Evolutionary conservation across 1,139 yeast species (phyloP), one percentile per base, ranked within the genome.

Genomic region (Blastobotrys serpentis): DNA sequence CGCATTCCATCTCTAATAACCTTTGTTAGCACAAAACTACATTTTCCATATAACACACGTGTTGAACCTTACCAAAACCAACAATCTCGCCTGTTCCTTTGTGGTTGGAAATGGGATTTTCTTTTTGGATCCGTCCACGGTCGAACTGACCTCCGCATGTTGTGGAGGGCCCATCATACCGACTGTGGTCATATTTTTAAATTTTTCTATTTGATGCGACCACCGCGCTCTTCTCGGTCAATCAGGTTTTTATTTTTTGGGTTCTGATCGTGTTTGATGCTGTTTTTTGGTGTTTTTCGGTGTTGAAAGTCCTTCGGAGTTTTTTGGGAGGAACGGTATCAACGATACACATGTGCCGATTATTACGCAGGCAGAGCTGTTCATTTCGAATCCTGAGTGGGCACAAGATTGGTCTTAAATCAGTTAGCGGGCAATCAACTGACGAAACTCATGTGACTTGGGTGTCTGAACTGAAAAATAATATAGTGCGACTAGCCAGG

Each of bases 1-100:
- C 42, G 72, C 66, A 52, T 70, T 70, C 69, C 71, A 72, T 49
- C 76, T 67, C 68, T 66, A 48, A 7, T 21, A 2, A 19, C n/a
- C 11, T 10, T 2, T 7, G 49, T 46, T 46, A 46, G 49, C 32
- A 39, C 16, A 19, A 16, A 29, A 21, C 7, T n/a, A 36, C 16
- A 10, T 29, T 11, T 44, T 22, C 19, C 33, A 4, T 29, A 4
- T 14, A 29, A 29, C 32, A 29, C 32, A 14, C n/a, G 32, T 29
- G 32, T 10, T 30, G 30, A 18, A 30, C n/a, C 40, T 45, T 56
- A 62, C 66, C 65, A 67, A 52, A 33, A 68, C 55, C 50, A 68
- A 57, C 46, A 68, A 58, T 50, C 63, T 63, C 37, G 64, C 66
- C 58, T 68, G 71, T 50, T 67, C 70, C 34, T 63, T 59, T 47